A percentile compares a stretch with the other conserved stretches of the same genome.
phyloP scores from a whole-genome alignment of 257 asterid species.

The Capsicum rhomboideum region DNA sequence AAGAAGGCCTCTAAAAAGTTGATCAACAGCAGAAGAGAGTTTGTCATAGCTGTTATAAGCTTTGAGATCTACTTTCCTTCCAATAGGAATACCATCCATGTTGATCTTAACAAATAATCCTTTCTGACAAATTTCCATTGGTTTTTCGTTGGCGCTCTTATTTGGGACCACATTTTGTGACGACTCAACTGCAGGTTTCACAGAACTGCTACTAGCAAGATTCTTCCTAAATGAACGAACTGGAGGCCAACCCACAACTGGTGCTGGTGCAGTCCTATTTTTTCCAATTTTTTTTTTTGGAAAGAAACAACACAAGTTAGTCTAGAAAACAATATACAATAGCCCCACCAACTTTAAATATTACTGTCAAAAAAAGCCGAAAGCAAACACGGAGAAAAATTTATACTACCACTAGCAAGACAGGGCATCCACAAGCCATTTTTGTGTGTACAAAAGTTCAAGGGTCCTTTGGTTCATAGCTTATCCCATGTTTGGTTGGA shows the following conservation, averaged over 20 bases:
- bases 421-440: neutral
- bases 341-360: neutral
- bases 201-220: conserved; percentile 41
- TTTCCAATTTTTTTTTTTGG: no score
- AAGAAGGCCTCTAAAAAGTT: conserved; percentile 82
- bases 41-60: conserved; percentile 65
- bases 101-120: conserved; percentile 82
- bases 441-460: neutral
- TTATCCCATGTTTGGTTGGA: no score
- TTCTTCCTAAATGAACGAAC: conserved; percentile 71
- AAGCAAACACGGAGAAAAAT: neutral
- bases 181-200: conserved; percentile 30
- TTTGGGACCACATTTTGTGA: conserved; percentile 21
- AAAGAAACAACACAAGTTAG: neutral
- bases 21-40: conserved; percentile 66
- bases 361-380: neutral
- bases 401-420: neutral
- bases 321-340: neutral
- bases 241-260: conserved; percentile 99
- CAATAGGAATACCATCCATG: conserved; percentile 95
- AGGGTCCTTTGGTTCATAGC: neutral
- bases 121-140: conserved; percentile 27
- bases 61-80: conserved; percentile 83
- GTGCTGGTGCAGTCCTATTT: conserved; percentile 63
- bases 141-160: conserved; percentile 26